A percentile compares a stretch with the other conserved stretches of the same genome.
Conservation (phyloP, 768 basidiomycete genomes). For the Lactarius evosmus region DNA sequence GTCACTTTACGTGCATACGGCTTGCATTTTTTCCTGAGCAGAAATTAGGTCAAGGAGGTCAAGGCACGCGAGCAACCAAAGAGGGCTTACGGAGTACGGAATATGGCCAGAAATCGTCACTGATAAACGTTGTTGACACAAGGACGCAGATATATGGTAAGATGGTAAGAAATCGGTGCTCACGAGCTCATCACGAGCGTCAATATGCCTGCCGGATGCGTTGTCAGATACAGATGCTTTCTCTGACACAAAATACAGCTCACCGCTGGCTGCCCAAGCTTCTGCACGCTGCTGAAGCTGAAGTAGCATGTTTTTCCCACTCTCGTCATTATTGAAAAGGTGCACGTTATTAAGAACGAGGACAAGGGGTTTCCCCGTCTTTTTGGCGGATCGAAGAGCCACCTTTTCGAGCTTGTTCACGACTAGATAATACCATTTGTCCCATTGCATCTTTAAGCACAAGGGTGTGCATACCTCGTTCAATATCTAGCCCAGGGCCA, state of each 20-base stretch:
- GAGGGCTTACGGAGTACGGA: conserved; percentile 52
- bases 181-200: conserved; percentile 79
- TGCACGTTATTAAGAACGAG: conserved; percentile 81
- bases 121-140: conserved; percentile 31
- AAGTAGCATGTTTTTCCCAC: conserved; percentile 73
- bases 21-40: conserved; percentile 61
- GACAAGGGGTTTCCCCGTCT: conserved; percentile 65
- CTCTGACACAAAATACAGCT: conserved; percentile 27
- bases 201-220: conserved; percentile 52
- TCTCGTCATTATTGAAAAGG: conserved; percentile 71
- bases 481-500: conserved; percentile 77
- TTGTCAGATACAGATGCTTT: conserved; percentile 18
- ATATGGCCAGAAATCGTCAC: conserved; percentile 86
- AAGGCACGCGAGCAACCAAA: not conserved
- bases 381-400: conserved; percentile 58
- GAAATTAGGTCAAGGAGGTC: conserved; percentile 24
- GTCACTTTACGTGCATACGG: conserved; percentile 59
- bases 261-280: conserved; percentile 78
- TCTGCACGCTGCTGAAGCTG: conserved; percentile 87
- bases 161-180: conserved; percentile 29
- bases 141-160: not conserved
- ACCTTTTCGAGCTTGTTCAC: conserved; percentile 85
- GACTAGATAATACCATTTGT: conserved; percentile 38
- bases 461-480: conserved; percentile 51
- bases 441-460: not conserved